Evolutionary conservation across 2,329 filamentous ascomycete species (phyloP).

Genomic region (Neocatenulostroma microsporum): DNA sequence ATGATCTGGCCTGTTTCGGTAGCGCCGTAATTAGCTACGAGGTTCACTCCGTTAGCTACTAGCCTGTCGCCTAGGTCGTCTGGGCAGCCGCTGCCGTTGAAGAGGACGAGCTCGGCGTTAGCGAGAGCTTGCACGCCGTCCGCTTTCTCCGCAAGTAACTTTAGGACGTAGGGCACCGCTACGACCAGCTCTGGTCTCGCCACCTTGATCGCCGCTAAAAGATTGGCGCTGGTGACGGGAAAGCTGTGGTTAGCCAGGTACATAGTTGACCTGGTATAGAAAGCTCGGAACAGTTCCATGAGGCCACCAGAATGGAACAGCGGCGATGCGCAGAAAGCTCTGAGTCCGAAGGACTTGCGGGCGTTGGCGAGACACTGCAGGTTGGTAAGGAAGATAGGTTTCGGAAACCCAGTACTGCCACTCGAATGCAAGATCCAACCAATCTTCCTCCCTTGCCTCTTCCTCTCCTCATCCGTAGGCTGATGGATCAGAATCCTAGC

Average conservation of each 20-base stretch:
- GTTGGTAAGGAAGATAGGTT: conserved; percentile 55
- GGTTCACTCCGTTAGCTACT: conserved; percentile 26
- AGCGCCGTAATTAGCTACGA: conserved; percentile 33
- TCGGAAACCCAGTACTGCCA: conserved; percentile 55
- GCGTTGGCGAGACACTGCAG: conserved; percentile 44
- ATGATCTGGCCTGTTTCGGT: conserved; percentile 57
- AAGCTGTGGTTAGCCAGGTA: conserved; percentile 49
- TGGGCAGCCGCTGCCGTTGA: conserved; percentile 28
- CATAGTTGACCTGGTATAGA: conserved; percentile 45
- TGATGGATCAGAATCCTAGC: conserved; percentile 6
- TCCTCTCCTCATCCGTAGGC: neutral
- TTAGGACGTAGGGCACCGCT: conserved; percentile 55
- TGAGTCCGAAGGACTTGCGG: conserved; percentile 39
- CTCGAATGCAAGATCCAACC: conserved; percentile 44
- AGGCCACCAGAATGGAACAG: conserved; percentile 55
- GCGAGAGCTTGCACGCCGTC: conserved; percentile 37
- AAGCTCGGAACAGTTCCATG: conserved; percentile 46
- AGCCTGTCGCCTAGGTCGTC: conserved; percentile 29
- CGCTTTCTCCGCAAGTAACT: conserved; percentile 52
- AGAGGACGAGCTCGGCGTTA: conserved; percentile 24
- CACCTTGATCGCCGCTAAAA: conserved; percentile 23
- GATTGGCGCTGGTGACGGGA: conserved; percentile 42
- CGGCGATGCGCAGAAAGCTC: conserved; percentile 49
- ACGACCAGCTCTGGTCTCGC: conserved; percentile 46
- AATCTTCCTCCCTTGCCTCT: conserved; percentile 27